A percentile compares a stretch with the other conserved stretches of the same genome.
phyloP scores from a whole-genome alignment of 2,329 filamentous ascomycete genomes.

The Aureobasidium melanogenum region DNA sequence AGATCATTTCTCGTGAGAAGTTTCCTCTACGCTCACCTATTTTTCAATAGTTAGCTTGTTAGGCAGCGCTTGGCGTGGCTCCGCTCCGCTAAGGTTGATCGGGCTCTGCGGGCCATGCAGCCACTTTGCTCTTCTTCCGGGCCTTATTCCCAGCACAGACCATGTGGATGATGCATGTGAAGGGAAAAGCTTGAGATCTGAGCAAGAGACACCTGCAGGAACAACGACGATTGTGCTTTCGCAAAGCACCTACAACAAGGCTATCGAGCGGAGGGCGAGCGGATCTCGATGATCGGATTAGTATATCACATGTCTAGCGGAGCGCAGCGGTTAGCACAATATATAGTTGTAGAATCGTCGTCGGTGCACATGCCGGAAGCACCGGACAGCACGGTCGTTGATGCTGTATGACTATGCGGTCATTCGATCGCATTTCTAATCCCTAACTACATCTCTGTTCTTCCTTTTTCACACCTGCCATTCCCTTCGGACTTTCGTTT shows the following conservation, averaged over 20 bases:
- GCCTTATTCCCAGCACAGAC: not conserved
- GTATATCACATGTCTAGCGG: not conserved
- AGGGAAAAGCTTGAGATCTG: slow-evolving; percentile 6
- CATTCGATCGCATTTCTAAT: slow-evolving; percentile 7
- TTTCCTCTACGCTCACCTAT: not conserved
- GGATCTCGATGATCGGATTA: not conserved
- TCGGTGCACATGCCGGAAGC: not conserved
- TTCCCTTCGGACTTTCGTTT: slow-evolving; percentile 5
- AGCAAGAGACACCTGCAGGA: not conserved
- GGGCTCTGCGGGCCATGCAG: slow-evolving; percentile 3
- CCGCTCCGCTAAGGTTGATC: slow-evolving; percentile 8
- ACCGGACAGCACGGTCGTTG: not conserved
- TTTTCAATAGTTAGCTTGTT: not conserved
- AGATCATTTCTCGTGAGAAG: not conserved
- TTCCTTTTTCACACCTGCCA: not conserved
- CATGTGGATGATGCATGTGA: slow-evolving; percentile 8
- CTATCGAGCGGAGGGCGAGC: not conserved
- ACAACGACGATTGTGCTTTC: not conserved
- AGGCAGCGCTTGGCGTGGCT: not conserved
- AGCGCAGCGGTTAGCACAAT: not conserved
- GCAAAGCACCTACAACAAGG: not conserved
- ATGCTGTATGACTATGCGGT: slow-evolving; percentile 1
- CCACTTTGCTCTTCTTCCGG: slow-evolving; percentile 8
- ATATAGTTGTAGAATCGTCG: not conserved
- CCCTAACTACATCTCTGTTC: not conserved